Base-by-base conservation (phyloP, 2,329 filamentous ascomycete genomes). In the Mycosphaerella sp. region DNA sequence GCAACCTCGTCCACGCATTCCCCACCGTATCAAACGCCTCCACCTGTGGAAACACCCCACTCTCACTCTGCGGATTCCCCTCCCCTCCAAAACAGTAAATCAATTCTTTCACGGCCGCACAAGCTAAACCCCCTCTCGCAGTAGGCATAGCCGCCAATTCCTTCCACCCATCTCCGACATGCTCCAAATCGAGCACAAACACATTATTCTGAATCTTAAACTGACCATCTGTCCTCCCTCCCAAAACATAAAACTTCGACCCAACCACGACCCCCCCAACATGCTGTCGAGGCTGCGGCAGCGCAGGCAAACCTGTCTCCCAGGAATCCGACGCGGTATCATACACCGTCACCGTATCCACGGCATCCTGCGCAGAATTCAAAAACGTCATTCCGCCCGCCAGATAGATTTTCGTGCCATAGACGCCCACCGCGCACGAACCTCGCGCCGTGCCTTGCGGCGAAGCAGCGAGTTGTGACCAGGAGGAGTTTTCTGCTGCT, bases 81-180 rank as follows among this genome's bases (percentile, higher is more conserved):
- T 53, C 50, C 9, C 50, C 50, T 4, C 50, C 50, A 16, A 53
- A 28, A n/a, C 50, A 53, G 10, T 45, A 53, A 9, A 53, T 53
- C 4, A 25, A 36, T 34, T 25, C 14, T 6, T 25, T 36, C 6
- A 49, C 14, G 4, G 45, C 45, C 13, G 44, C 50, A 42, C 50
- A 53, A 30, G 50, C 34, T 9, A 53, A 16, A 13, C 50, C 50
- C 6, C 50, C 50, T 16, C 50, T 37, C 16, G 50, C 44, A 4
- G 50, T 53, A 5, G 50, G 50, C 50, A 53, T 49, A 4, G 18
- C 18, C 2, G 50, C 41, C 35, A 49, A 40, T 3, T 44, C 37
- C 21, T 35, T 45, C 50, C 50, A 53, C 1, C 41, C 50, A 9
- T 27, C 16, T 4, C 9, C n/a, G 3, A 41, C 34, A 25, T 37